Conservation (phyloP, 208 protist genomes). For the Phytomonas francai region DNA sequence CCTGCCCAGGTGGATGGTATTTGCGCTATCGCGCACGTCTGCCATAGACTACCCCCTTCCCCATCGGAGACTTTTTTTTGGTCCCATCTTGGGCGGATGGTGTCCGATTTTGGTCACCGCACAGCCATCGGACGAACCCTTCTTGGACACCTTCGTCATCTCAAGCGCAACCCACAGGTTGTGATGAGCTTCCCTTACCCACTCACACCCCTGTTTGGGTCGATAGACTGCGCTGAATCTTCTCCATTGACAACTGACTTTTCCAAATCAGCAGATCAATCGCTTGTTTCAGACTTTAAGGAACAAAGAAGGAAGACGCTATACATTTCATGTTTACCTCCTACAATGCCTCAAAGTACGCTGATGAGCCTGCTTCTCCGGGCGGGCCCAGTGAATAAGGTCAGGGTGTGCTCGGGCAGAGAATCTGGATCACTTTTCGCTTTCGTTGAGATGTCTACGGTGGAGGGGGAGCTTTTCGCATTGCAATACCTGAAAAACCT, state of each 20-base stretch:
- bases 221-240: constrained; percentile 3
- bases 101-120: constrained; percentile 16
- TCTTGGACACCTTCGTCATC: constrained; percentile 46
- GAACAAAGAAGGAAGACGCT: constrained; percentile 22
- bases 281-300: not conserved
- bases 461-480: constrained; percentile 34
- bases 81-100: constrained; percentile 45
- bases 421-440: constrained; percentile 69
- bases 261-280: not conserved
- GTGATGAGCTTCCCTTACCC: not conserved
- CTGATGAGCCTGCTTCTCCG: constrained; percentile 49
- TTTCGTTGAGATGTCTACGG: constrained; percentile 77
- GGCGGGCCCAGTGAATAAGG: constrained; percentile 64
- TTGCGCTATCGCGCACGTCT: constrained; percentile 63
- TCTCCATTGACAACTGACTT: not conserved
- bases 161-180: constrained; percentile 24
- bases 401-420: constrained; percentile 60
- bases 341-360: constrained; percentile 39
- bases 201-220: not conserved
- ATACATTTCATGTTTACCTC: constrained; percentile 68
- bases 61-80: constrained; percentile 73
- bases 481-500: constrained; percentile 46
- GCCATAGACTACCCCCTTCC: constrained; percentile 28
- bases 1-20: constrained; percentile 63
- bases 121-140: constrained; percentile 24